These are phyloP conservation scores for Truncatella angustata DNA, from an alignment of 2,329 filamentous ascomycete species.

Conservation along the genomic window DNA sequence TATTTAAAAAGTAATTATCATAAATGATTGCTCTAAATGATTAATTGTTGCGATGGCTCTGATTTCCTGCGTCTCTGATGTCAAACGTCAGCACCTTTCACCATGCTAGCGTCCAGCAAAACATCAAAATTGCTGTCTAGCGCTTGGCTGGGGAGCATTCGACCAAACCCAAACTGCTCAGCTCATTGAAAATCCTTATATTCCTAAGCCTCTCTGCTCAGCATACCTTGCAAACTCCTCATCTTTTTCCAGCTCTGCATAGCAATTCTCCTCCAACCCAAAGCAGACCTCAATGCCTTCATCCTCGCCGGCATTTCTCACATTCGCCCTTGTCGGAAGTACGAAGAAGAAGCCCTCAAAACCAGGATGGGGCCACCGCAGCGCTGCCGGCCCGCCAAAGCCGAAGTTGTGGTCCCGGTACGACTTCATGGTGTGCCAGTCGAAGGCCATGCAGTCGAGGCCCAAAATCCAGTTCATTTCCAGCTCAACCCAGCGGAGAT, in stretches of 20 bases:
- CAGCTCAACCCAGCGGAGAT: constrained; percentile 3
- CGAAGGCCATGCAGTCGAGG: constrained; percentile 9
- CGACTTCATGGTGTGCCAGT: constrained; percentile 10
- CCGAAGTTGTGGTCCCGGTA: constrained; percentile 6
- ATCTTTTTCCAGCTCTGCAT: constrained; percentile 3
- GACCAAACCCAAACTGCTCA: too few species aligned
- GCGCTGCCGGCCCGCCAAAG: constrained; percentile 1
- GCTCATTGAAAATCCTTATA: not conserved
- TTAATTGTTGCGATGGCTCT: too few species aligned
- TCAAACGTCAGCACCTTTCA: too few species aligned
- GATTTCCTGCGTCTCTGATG: too few species aligned
- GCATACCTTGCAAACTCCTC: constrained; percentile 3
- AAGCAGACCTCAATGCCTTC: constrained; percentile 6
- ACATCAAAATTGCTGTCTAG: too few species aligned
- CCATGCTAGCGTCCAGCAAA: too few species aligned
- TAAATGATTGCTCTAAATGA: too few species aligned
- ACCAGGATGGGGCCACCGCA: constrained; percentile 6
- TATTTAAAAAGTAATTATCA: too few species aligned
- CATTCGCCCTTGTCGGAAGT: not conserved
- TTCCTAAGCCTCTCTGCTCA: constrained; percentile 1
- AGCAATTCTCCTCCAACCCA: constrained; percentile 6
- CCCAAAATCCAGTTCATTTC: constrained; percentile 7
- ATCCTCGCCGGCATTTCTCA: constrained; percentile 2
- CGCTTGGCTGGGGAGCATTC: too few species aligned
- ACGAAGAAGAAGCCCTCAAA: constrained; percentile 9